These are phyloP conservation scores for Lupinus albus DNA, from an alignment of 306 rosid species.

Conservation along the genomic window DNA sequence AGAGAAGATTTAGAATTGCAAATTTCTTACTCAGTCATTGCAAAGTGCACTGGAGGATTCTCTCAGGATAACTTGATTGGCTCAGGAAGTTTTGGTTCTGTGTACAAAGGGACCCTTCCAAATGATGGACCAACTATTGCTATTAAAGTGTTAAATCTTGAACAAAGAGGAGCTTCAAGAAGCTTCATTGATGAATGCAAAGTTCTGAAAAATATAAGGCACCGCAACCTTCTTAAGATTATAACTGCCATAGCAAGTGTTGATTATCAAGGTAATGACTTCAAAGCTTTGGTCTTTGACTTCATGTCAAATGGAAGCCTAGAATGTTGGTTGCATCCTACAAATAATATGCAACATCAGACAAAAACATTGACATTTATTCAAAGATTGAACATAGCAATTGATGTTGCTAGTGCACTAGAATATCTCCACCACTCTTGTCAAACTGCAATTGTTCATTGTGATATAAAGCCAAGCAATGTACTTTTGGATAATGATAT, in stretches of 20 bases:
- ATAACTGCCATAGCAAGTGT: constrained; percentile 39
- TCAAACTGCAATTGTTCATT: constrained; percentile 40
- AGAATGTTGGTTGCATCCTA: constrained; percentile 44
- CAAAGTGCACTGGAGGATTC: constrained; percentile 41
- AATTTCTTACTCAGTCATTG: constrained; percentile 43
- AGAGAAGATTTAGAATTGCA: background rate
- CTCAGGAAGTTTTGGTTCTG: constrained; percentile 47
- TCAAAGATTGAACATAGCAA: constrained; percentile 34
- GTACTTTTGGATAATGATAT: constrained; percentile 41
- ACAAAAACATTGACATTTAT: constrained; percentile 30
- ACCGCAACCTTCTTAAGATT: constrained; percentile 46
- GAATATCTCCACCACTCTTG: constrained; percentile 40
- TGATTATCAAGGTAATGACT: constrained; percentile 50
- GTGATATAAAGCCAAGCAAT: constrained; percentile 49
- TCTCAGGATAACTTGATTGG: constrained; percentile 45
- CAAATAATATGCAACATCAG: background rate
- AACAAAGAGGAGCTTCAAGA: constrained; percentile 38
- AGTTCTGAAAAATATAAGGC: constrained; percentile 39
- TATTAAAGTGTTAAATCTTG: constrained; percentile 44
- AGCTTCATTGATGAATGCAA: constrained; percentile 41
- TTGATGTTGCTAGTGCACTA: constrained; percentile 43
- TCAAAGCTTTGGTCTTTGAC: constrained; percentile 44
- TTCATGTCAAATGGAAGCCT: constrained; percentile 40
- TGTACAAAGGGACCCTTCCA: constrained; percentile 45
- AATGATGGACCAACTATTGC: constrained; percentile 34